Conservation (phyloP, 805 yeast genomes). For the Candida manassasensis region DNA sequence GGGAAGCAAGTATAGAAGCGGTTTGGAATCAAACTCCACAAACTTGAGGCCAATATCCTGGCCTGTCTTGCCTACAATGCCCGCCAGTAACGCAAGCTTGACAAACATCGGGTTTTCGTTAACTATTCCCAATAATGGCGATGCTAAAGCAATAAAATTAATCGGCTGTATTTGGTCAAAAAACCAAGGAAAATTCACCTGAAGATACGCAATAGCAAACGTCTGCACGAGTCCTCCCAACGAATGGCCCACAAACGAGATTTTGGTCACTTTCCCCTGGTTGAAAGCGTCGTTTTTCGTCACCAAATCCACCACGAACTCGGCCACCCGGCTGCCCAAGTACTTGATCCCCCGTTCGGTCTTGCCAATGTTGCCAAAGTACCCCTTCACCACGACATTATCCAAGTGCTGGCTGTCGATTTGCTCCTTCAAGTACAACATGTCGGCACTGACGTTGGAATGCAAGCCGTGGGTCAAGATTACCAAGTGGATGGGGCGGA, state of each 20-base stretch:
- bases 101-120: slow-evolving; percentile 86
- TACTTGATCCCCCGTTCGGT: slow-evolving; percentile 87
- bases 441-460: slow-evolving; percentile 84
- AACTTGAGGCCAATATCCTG: slow-evolving; percentile 73
- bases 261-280: slow-evolving; percentile 43
- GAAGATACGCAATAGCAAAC: slow-evolving; percentile 80
- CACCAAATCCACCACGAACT: slow-evolving; percentile 57
- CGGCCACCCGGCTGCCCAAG: slow-evolving; percentile 77
- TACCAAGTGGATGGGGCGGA: slow-evolving; percentile 73
- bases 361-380: slow-evolving; percentile 74
- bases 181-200: slow-evolving; percentile 63
- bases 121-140: slow-evolving; percentile 84
- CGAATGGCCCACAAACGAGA: slow-evolving; percentile 91
- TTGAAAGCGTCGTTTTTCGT: slow-evolving; percentile 36
- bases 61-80: slow-evolving; percentile 90
- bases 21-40: slow-evolving; percentile 43
- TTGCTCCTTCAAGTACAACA: slow-evolving; percentile 80
- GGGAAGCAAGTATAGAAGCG: slow-evolving; percentile 72
- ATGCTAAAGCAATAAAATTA: slow-evolving; percentile 77
- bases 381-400: slow-evolving; percentile 79
- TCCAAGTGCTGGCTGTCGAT: slow-evolving; percentile 54
- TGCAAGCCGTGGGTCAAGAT: slow-evolving; percentile 89
- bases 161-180: slow-evolving; percentile 64
- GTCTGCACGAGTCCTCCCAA: slow-evolving; percentile 91
- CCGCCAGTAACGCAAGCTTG: slow-evolving; percentile 78